These are phyloP conservation scores for Funneliformis geosporum DNA, from an alignment of 192 early-diverging fungal genomes.

Conservation along the genomic window DNA sequence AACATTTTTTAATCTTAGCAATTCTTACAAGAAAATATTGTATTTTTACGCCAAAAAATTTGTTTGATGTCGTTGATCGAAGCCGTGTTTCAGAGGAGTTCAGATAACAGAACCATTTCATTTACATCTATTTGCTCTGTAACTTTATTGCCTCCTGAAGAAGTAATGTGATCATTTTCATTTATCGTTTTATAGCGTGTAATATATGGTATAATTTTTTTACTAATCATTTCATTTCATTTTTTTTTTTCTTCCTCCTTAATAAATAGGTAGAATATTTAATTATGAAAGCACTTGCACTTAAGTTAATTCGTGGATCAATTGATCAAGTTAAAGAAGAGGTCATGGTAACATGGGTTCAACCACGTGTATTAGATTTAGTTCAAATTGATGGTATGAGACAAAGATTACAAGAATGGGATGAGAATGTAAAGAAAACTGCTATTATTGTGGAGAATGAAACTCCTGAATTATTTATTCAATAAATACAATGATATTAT, in stretches of 20 bases:
- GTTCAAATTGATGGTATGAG: constrained; percentile 85
- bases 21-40: constrained; percentile 73
- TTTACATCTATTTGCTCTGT: constrained; percentile 84
- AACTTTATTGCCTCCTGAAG: constrained; percentile 72
- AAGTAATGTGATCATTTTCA: constrained; percentile 42
- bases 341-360: constrained; percentile 94
- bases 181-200: background rate
- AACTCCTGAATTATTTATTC: constrained; percentile 64
- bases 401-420: constrained; percentile 84
- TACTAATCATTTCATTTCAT: background rate
- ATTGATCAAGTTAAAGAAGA: constrained; percentile 95
- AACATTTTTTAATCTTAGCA: constrained; percentile 50
- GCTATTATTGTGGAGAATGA: constrained; percentile 71
- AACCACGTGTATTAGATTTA: constrained; percentile 92
- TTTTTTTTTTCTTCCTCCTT: background rate
- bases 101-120: constrained; percentile 73
- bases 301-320: constrained; percentile 88
- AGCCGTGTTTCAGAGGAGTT: constrained; percentile 81
- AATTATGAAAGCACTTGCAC: constrained; percentile 95
- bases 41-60: constrained; percentile 91
- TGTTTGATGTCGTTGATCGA: constrained; percentile 97
- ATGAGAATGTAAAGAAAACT: constrained; percentile 75
- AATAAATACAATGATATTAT: constrained; percentile 28
- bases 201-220: background rate
- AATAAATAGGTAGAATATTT: constrained; percentile 85